Base-by-base conservation (phyloP, 225 moss, liverwort and hornwort genomes). In the Anthoceros angustus region DNA sequence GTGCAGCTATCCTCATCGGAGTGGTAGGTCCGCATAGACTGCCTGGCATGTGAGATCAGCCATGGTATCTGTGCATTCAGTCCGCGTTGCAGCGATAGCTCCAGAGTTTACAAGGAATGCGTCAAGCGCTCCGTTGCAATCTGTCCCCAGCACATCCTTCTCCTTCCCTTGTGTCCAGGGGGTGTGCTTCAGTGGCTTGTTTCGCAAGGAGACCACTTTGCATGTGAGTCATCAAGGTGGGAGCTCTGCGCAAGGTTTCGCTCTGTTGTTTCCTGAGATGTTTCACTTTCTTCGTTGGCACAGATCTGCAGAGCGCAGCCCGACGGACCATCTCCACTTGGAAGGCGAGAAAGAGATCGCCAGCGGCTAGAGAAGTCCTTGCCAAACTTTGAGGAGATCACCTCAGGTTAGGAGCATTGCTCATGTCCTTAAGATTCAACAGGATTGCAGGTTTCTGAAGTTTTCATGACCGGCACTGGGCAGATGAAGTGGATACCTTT, bases 311-410 rank as follows among this genome's bases (percentile, higher is more conserved):
- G 55, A 23, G 55, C 55, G 18, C 10, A 55, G 55, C 23, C 55
- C 12, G 55, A 55, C 8, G 55, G 55, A 55, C 55, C 55, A 20
- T 18, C 55, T 55, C 55, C 55, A 55, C 55, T 55, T 55, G 55
- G 55, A 23, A 55, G 55, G 55, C 5, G 55, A 55, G 55, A 55
- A 20, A 4, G 55, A 23, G 55, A 55, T 55, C 55, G n/a, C 16
- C 55, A 55, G 55, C 55, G 55, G n/a, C n/a, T 55, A 15, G 55
- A 16, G 45, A 32, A 32, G 4, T 32, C 32, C 2, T 16, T 20
- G 4, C 55, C 55, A 23, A 55, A 55, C 7, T 55, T 55, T 15
- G 55, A 55, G 18, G 55, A 55, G 55, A 23, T 23, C 55, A 18
- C 55, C 55, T 9, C 18, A 55, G 55, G 55, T 55, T 23, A 55